Base-by-base conservation (phyloP, 169 alveolate genomes). In the Plasmodium knowlesi region DNA sequence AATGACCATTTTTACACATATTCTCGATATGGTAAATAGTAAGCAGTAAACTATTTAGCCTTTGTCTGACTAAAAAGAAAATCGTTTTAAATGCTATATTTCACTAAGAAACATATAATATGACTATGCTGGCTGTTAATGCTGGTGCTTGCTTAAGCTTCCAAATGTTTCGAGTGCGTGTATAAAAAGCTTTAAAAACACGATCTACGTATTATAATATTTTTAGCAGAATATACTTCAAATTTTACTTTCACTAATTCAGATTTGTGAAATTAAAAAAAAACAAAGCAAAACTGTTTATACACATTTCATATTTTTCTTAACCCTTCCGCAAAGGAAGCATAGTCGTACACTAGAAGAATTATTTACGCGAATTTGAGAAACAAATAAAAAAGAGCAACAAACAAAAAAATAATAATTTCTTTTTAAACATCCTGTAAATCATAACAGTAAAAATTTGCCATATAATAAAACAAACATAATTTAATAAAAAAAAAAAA, bases 201-300 rank as follows among this genome's bases (percentile, higher is more conserved):
- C 9, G 22, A 80, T 32, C 67, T n/a, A 80, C 32, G 73, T 80
- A 41, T 41, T 61, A n/a, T 82, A 14, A 82, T 32, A 9, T 82
- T 82, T 82, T 19, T 34, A 28, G 32, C 43, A 34, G 50, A 83
- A 83, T 14, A 71, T 67, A 30, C 53, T 61, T 83, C 39, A 12
- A 83, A 67, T 67, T 57, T 83, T 57, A 83, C 43, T 83, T 54
- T 61, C 73, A 83, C 25, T 19, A 39, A 83, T 72, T 83, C 22
- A 83, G 50, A 83, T 43, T 83, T 83, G 73, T 83, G 74, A 83
- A 83, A 82, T 28, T 53, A 53, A 54, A 50, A 82, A 50, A 82
- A 82, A 22, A 53, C 10, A 30, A 82, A 67, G 70, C 5, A 67
- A 57, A 28, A 25, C 37, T 19, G n/a, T 67, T 67, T 34, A 3